A percentile compares a stretch with the other conserved stretches of the same genome.
Evolutionary conservation across 208 protist species (phyloP).

Genomic region (Endotrypanum monterogeii): DNA sequence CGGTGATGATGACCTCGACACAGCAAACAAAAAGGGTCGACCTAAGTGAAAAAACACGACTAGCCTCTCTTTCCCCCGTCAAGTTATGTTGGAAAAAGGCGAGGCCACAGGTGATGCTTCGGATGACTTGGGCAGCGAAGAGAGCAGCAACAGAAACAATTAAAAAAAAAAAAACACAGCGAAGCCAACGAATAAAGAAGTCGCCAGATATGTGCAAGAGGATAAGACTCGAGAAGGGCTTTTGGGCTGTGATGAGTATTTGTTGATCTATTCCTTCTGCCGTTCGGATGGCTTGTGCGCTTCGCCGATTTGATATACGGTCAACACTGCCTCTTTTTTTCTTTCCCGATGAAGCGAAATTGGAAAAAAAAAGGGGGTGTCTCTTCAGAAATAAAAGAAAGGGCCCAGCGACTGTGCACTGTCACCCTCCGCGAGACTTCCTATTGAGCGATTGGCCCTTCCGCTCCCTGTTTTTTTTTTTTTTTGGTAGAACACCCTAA

Average conservation of each 20-base stretch:
- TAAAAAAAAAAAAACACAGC: constrained; percentile 5
- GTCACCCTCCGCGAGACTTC: not conserved
- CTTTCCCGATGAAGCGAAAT: not conserved
- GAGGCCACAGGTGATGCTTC: not conserved
- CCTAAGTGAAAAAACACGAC: no score
- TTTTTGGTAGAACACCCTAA: not conserved
- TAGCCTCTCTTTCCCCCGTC: no score
- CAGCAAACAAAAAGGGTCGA: no score
- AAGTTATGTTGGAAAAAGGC: no score
- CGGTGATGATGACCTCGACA: no score
- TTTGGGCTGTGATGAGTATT: no score
- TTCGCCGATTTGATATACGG: not conserved
- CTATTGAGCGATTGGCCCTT: not conserved
- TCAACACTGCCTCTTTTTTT: not conserved
- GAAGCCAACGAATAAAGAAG: not conserved
- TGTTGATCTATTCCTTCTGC: not conserved
- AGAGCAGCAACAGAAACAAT: constrained; percentile 15
- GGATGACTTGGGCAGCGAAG: not conserved
- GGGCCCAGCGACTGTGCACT: constrained; percentile 2
- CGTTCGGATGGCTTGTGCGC: not conserved
- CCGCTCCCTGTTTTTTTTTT: not conserved
- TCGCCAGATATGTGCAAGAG: not conserved
- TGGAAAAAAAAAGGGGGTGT: not conserved
- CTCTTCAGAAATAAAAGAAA: not conserved
- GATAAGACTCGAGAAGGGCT: not conserved